Evolutionary conservation across 2,329 filamentous ascomycete genomes (phyloP), one percentile per base, ranked within the genome.

Genomic region (Eurotiales sp.): DNA sequence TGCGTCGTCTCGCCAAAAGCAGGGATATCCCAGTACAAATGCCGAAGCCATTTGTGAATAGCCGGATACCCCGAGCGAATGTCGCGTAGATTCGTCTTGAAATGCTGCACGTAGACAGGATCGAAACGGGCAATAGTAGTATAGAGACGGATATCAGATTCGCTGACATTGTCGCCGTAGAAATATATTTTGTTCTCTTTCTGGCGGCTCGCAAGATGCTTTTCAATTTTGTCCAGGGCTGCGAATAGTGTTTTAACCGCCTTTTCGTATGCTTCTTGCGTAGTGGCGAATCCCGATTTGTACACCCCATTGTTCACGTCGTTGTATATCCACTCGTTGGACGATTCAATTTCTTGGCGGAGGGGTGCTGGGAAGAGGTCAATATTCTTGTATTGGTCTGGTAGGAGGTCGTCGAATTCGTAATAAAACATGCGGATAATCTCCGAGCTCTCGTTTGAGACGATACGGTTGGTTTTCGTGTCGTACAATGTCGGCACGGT

Each of bases 381-480:
- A 4, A 91, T 66, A 2, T 72, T 69, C 53, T 79, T 79, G 65
- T 82, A 80, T 63, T 84, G 67, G 2, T 79, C 75, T 0, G 79
- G 79, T 21, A 91, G 66, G 30, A 88, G 65, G 56, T 81, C 79
- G 67, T 97, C 85, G 65, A 97, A 97, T 68, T 83, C 88, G 37
- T 78, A 79, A 65, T 88, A 88, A 55, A 96, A 76, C 88, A 96
- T 95, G 65, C 91, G 85, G 67, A 96, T 84, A 66, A 96, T 96
- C 74, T 96, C 91, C 59, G 85, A 85, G 69, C 87, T 77, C 71
- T 96, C 91, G 60, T 96, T 96, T 80, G 80, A 93, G 56, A 96
- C 90, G 63, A 96, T 95, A 29, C 76, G 81, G 62, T 84, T 80
- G 47, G 74, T 74, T 64, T 85, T 81, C 64, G 82, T 85, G 58